Evolutionary conservation across 2,329 filamentous ascomycete genomes (phyloP), one percentile per base, ranked within the genome.

Genomic region (Alternaria arborescens): DNA sequence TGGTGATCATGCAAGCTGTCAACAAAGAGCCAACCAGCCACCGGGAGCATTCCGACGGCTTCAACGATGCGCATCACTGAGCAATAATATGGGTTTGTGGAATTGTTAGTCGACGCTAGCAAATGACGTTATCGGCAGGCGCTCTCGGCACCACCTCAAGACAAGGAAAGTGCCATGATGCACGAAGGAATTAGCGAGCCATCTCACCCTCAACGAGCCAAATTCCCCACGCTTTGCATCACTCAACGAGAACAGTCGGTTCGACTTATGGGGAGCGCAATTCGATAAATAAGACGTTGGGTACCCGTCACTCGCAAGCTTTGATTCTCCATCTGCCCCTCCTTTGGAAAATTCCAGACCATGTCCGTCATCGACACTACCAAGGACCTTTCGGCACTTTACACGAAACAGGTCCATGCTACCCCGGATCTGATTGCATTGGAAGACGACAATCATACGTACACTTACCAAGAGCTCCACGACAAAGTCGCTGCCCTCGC

Each of bases 391-490:
- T 87, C 89, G 50, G 87, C 89, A 30, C 86, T 93, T 64, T 93
- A 94, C 76, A 80, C 82, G 65, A 80, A 87, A 67, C 91, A 94
- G 82, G 91, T 87, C 55, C 81, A 85, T 64, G 83, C 84, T 26
- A 91, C 90, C 0, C 91, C 91, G 5, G 81, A 91, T 78, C 86
- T 87, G 34, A 75, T 90, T 71, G 91, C 91, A 20, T 80, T 93
- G 56, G 91, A 94, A 75, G 91, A 94, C 78, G 89, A 89, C 65
- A 82, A 80, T 40, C 82, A 82, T 59, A 86, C 82, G 51, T 89
- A 91, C 74, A 93, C 90, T 51, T 94, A 94, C 77, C 84, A 85
- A 47, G 85, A 93, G 81, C 85, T 94, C 58, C 89, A 93, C 72
- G 78, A 83, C 50, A 87, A 88, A 76, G 90, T 91, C 46, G 85